Evolutionary conservation across 78 protist genomes (phyloP).

Genomic region (Protostelium mycophagum): DNA sequence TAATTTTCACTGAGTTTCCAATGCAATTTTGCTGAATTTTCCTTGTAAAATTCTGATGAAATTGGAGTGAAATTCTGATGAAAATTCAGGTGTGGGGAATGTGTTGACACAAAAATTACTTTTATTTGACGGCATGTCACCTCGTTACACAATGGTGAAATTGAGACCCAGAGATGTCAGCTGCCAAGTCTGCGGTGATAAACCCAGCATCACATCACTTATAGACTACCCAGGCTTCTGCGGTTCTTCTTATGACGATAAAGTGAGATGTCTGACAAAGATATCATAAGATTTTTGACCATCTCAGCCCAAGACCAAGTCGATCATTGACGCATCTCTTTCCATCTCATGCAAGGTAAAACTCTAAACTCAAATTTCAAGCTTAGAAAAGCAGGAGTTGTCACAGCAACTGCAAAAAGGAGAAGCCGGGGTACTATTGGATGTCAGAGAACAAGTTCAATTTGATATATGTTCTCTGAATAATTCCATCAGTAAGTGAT

Average conservation of each 20-base stretch:
- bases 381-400: slow-evolving; percentile 10
- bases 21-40: neutral
- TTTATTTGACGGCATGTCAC: slow-evolving; percentile 36
- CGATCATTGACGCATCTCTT: neutral
- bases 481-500: slow-evolving; percentile 21
- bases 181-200: slow-evolving; percentile 60
- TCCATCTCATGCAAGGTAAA: slow-evolving; percentile 10
- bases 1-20: neutral
- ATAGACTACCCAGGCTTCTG: slow-evolving; percentile 54
- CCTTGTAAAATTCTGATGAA: neutral
- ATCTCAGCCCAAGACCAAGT: neutral
- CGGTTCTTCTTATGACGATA: slow-evolving; percentile 18
- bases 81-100: neutral
- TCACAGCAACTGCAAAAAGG: neutral
- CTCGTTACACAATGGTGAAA: slow-evolving; percentile 25
- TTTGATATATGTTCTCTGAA: slow-evolving; percentile 49
- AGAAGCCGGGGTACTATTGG: slow-evolving; percentile 18
- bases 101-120: slow-evolving; percentile 13
- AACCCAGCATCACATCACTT: slow-evolving; percentile 25
- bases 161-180: slow-evolving; percentile 7
- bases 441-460: slow-evolving; percentile 42
- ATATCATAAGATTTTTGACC: neutral
- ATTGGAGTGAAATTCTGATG: neutral
- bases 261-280: neutral
- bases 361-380: slow-evolving; percentile 11